Base-by-base conservation (phyloP, 768 basidiomycete species). In the Suillus cothurnatus region DNA sequence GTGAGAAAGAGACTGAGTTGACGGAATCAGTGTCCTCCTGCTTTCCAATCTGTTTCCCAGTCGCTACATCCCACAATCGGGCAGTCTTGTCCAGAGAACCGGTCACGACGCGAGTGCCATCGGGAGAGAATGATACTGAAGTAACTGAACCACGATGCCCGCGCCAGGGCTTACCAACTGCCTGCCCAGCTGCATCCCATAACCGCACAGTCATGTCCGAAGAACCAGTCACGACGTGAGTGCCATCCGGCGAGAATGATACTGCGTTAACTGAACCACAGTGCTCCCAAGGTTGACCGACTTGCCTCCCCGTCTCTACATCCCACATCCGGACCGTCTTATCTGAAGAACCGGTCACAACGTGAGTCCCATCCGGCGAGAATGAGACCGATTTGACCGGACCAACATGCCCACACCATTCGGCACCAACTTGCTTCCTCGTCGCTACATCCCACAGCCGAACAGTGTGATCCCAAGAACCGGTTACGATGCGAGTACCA, bases 101-200 rank as follows among this genome's bases (percentile, higher is more conserved):
- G 32, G 47, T 23, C 5, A 36, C 47, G 12, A 62, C 47, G 14
- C 61, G 45, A 15, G 50, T 36, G 7, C 61, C 61, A 23, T 50
- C 47, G 0, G 61, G 45, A 23, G 61, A 62, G 61, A 62, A 62
- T 32, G 61, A 62, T 14, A 52, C 31, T 34, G 61, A 62, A 34
- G 2, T 38, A 11, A 62, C 31, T 19, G 28, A 63, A 21, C 38
- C 11, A 31, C 34, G n/a, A 34, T 57, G 52, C 12, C 52, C 47
- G 38, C 36, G 4, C 43, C 59, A 41, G 23, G 45, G 43, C 9
- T 53, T n/a, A 57, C 60, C 58, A 19, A 62, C 47, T 32, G 19
- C 61, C 47, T 62, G 15, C 26, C 68, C 68, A 21, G 53, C 61
- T n/a, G 52, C 62, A 61, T 71, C 47, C 74, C 72, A 77, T 2